Percentiles rank a stretch among this genome's conserved stretches.
phyloP scores from a whole-genome alignment of 2,329 filamentous ascomycete species.

The Davidsoniella virescens region DNA sequence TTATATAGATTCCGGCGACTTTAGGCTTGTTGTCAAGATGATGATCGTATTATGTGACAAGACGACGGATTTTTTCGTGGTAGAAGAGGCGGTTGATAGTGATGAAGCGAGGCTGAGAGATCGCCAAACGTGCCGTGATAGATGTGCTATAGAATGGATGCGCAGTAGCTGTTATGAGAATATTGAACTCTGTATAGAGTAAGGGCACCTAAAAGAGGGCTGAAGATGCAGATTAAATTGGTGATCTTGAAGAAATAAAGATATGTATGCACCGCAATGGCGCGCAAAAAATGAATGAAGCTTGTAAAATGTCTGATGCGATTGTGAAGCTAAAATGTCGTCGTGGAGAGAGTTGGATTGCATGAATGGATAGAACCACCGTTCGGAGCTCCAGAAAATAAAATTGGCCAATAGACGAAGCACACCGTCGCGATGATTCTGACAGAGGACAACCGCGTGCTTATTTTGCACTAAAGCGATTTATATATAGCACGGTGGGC shows the following conservation, averaged over 20 bases:
- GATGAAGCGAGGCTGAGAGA: too few relatives aligned
- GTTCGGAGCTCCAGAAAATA: background rate
- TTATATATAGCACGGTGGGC: background rate
- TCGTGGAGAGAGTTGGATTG: background rate
- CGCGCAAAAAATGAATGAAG: background rate
- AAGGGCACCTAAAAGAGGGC: too few relatives aligned
- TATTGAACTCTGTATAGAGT: too few relatives aligned
- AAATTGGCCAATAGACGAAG: background rate
- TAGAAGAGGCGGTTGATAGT: constrained; percentile 4
- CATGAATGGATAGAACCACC: background rate
- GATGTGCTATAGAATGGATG: too few relatives aligned
- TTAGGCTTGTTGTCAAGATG: too few relatives aligned
- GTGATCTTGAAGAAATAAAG: background rate
- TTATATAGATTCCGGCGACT: constrained; percentile 14
- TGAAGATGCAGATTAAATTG: background rate
- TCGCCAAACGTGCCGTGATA: too few relatives aligned
- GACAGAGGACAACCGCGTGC: constrained; percentile 5
- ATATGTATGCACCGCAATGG: background rate
- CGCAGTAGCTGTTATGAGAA: too few relatives aligned
- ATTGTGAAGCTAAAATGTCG: background rate
- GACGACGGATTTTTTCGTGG: background rate
- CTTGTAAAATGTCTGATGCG: background rate
- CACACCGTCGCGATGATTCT: constrained; percentile 9
- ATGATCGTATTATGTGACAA: too few relatives aligned
- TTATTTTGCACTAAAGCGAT: background rate